A percentile compares a stretch with the other conserved stretches of the same genome.
Evolutionary conservation across 495 filamentous ascomycete genomes (phyloP).

Genomic region (Lepraria neglecta): DNA sequence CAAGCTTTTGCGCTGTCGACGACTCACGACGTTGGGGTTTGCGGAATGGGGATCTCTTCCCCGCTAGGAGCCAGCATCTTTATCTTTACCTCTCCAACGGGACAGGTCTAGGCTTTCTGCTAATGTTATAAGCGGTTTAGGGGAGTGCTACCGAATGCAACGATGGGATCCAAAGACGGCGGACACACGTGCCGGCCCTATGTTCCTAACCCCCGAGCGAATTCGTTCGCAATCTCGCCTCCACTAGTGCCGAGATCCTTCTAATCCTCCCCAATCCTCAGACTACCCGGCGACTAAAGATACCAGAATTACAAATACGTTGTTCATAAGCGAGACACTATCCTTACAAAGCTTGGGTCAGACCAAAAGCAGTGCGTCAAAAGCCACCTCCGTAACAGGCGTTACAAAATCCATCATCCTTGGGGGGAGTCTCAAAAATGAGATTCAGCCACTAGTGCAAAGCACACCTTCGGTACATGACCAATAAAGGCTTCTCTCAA

Average conservation of each 20-base stretch:
- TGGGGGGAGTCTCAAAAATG: too few relatives aligned
- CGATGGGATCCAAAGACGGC: neutral
- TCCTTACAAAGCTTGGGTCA: too few relatives aligned
- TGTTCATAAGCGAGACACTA: too few relatives aligned
- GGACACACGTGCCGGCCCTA: conserved; percentile 7
- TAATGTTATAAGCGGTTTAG: neutral
- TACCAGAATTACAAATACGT: neutral
- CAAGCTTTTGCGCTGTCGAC: neutral
- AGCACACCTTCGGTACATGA: too few relatives aligned
- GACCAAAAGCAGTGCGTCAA: too few relatives aligned
- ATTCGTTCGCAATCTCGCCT: conserved; percentile 4
- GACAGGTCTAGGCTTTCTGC: neutral
- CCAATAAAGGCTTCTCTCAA: too few relatives aligned
- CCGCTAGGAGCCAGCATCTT: conserved; percentile 9
- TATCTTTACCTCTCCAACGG: conserved; percentile 6
- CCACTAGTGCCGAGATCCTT: neutral
- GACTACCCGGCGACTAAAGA: neutral
- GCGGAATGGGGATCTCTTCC: conserved; percentile 3
- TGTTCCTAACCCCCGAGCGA: neutral
- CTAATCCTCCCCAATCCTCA: neutral
- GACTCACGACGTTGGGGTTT: conserved; percentile 6
- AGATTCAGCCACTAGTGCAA: too few relatives aligned
- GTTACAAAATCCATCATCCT: too few relatives aligned
- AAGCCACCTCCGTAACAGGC: too few relatives aligned
- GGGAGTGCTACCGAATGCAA: neutral